phyloP scores from a whole-genome alignment of 352 stramenopile species.

The Globisporangium nodosum region DNA sequence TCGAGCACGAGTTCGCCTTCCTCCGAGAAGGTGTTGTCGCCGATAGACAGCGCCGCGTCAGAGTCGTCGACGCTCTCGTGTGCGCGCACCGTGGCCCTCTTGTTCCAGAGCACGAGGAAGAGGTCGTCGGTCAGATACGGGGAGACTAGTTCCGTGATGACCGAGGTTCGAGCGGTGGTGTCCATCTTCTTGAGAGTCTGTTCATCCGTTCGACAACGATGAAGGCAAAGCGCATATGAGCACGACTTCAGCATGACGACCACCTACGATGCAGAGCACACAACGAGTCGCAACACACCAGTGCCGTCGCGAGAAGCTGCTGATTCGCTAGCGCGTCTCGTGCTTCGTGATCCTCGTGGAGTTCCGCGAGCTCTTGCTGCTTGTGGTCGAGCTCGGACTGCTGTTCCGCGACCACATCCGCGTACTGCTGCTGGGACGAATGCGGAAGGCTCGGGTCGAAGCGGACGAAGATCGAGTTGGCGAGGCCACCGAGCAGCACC shows the following conservation, averaged over 20 bases:
- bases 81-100: constrained; percentile 30
- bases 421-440: constrained; percentile 37
- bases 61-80: constrained; percentile 15
- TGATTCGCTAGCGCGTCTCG: constrained; percentile 21
- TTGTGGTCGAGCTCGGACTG: constrained; percentile 9
- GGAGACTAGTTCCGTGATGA: constrained; percentile 36
- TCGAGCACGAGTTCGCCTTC: constrained; percentile 4
- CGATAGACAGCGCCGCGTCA: background rate
- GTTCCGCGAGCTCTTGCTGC: constrained; percentile 14
- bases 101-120: constrained; percentile 60
- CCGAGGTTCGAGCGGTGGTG: constrained; percentile 17
- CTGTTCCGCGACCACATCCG: constrained; percentile 24
- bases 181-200: constrained; percentile 30
- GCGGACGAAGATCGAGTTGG: constrained; percentile 52
- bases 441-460: constrained; percentile 36
- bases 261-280: background rate
- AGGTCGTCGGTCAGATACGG: constrained; percentile 53
- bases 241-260: background rate
- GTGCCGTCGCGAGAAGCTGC: constrained; percentile 20
- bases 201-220: too few relatives aligned
- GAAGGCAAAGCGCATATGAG: background rate
- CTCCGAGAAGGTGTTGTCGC: background rate
- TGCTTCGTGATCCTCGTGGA: constrained; percentile 10
- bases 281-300: constrained; percentile 1
- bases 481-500: constrained; percentile 43